Conservation (phyloP, 2,329 filamentous ascomycete species). For the Beauveria caledonica region DNA sequence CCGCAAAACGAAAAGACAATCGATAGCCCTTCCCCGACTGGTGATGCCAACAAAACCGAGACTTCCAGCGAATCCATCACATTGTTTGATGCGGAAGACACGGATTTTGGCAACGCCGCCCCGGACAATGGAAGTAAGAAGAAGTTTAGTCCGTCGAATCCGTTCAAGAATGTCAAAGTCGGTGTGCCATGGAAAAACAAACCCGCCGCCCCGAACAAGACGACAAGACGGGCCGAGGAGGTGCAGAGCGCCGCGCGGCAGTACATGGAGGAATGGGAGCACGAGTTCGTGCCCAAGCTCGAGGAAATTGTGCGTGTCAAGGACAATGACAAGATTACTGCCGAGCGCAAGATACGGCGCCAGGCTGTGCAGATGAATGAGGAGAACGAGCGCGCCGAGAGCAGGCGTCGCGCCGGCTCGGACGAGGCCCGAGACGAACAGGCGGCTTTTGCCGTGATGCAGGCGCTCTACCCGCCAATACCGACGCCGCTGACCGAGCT, state of each 20-base stretch:
- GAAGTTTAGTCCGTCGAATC: background rate
- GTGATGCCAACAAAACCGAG: conserved; percentile 13
- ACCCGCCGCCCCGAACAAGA: background rate
- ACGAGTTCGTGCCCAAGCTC: conserved; percentile 59
- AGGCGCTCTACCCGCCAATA: conserved; percentile 44
- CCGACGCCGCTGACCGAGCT: conserved; percentile 48
- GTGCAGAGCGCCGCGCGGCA: conserved; percentile 49
- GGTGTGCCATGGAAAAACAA: conserved; percentile 14
- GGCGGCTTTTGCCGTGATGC: conserved; percentile 36
- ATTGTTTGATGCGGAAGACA: conserved; percentile 10
- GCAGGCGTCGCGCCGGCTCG: conserved; percentile 29
- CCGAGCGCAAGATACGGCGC: conserved; percentile 37
- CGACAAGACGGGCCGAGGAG: conserved; percentile 16
- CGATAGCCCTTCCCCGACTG: background rate
- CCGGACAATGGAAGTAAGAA: background rate
- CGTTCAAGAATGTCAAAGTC: conserved; percentile 14
- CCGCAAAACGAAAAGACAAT: background rate
- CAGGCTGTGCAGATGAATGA: conserved; percentile 32
- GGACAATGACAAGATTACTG: conserved; percentile 38
- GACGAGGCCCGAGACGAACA: conserved; percentile 25
- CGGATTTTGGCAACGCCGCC: background rate
- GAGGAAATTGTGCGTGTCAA: conserved; percentile 55
- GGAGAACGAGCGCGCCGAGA: conserved; percentile 26
- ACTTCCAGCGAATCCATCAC: conserved; percentile 12
- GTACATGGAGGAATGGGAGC: conserved; percentile 72